Evolutionary conservation across 2,329 filamentous ascomycete species (phyloP).

Genomic region (Ophiostoma australiae): DNA sequence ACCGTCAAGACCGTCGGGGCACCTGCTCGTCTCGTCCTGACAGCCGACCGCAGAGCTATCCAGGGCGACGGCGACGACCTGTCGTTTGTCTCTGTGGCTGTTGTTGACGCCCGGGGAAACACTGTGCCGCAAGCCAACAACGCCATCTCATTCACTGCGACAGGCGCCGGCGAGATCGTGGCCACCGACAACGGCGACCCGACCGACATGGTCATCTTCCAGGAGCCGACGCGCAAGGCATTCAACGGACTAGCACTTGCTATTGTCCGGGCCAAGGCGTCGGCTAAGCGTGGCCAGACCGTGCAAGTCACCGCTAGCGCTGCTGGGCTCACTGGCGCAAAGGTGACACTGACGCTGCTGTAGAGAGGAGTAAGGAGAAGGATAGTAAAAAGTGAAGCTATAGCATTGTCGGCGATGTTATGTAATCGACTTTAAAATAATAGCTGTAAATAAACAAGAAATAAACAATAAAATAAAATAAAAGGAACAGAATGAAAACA

Average conservation of each 20-base stretch:
- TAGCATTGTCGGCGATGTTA: background rate
- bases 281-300: constrained; percentile 19
- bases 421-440: background rate
- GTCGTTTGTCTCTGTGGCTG: constrained; percentile 42
- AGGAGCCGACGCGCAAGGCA: constrained; percentile 38
- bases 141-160: constrained; percentile 41
- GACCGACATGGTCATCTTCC: constrained; percentile 42
- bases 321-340: constrained; percentile 22
- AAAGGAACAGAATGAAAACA: background rate
- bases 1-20: constrained; percentile 40
- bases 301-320: constrained; percentile 25
- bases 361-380: background rate
- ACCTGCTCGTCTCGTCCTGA: constrained; percentile 37
- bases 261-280: constrained; percentile 36
- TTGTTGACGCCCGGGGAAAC: constrained; percentile 42
- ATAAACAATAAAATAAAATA: background rate
- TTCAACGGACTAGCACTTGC: constrained; percentile 41
- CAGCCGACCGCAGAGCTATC: constrained; percentile 38
- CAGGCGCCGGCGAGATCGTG: constrained; percentile 43
- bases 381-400: background rate
- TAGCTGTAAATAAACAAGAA: background rate
- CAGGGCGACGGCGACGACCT: constrained; percentile 43
- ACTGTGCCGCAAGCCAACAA: constrained; percentile 42
- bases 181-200: constrained; percentile 50
- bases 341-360: constrained; percentile 22